These are phyloP conservation scores for Sphagnum contortum DNA, from an alignment of 225 moss, liverwort and hornwort species.

Conservation along the genomic window DNA sequence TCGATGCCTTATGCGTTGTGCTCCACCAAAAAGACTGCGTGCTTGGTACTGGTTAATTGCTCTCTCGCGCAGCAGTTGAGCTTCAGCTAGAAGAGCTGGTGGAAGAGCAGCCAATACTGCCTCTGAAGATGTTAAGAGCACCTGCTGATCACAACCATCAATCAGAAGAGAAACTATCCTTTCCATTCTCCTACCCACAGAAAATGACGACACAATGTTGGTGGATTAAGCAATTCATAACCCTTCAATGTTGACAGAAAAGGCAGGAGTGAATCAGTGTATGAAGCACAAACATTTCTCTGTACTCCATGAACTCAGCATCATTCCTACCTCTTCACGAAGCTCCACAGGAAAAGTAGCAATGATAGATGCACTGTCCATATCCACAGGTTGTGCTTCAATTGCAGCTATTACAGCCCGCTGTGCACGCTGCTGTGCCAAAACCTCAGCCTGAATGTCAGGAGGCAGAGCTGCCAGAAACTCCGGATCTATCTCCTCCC, in stretches of 20 bases:
- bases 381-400: constrained; percentile 93
- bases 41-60: constrained; percentile 94
- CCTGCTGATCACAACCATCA: constrained; percentile 19
- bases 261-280: no score
- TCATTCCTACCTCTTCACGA: constrained; percentile 71
- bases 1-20: constrained; percentile 67
- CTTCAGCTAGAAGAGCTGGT: constrained; percentile 91
- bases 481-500: constrained; percentile 93
- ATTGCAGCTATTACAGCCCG: constrained; percentile 57
- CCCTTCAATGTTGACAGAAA: no score
- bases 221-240: no score
- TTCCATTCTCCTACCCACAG: no score
- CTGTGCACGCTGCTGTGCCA: constrained; percentile 88
- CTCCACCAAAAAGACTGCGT: constrained; percentile 71
- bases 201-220: no score
- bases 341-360: constrained; percentile 95
- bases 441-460: constrained; percentile 93
- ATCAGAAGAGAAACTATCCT: no score
- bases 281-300: no score
- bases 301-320: no score
- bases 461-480: constrained; percentile 90
- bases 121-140: constrained; percentile 81
- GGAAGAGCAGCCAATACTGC: constrained; percentile 86
- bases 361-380: constrained; percentile 98
- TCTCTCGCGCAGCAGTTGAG: constrained; percentile 77